Evolutionary conservation across 2,329 filamentous ascomycete species (phyloP).

Genomic region (Aspergillus tamarii): DNA sequence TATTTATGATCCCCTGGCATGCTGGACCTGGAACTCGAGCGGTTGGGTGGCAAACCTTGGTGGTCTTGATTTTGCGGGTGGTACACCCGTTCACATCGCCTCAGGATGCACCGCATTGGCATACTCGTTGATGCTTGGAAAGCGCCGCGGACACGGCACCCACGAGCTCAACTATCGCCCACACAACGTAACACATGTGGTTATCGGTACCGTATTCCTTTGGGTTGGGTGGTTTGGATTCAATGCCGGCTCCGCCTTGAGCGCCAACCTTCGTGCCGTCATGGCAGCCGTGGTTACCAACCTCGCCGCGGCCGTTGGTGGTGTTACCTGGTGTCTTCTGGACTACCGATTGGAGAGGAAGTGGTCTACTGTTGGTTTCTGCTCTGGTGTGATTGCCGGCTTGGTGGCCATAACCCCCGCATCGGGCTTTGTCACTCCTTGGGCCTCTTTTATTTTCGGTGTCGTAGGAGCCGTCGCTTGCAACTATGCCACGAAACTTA

Average conservation of each 20-base stretch:
- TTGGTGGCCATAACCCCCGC: constrained; percentile 87
- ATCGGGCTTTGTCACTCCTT: constrained; percentile 82
- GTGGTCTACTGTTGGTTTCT: constrained; percentile 93
- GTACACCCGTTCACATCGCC: constrained; percentile 86
- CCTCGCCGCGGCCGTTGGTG: constrained; percentile 78
- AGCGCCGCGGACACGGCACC: constrained; percentile 80
- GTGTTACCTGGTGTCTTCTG: constrained; percentile 85
- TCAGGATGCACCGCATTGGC: constrained; percentile 82
- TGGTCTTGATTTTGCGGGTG: constrained; percentile 85
- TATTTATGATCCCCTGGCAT: constrained; percentile 90
- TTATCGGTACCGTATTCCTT: constrained; percentile 88
- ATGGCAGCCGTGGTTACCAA: constrained; percentile 89
- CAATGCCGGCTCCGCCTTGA: constrained; percentile 82
- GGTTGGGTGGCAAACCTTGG: constrained; percentile 82
- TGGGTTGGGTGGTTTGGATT: constrained; percentile 98
- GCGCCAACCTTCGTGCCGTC: constrained; percentile 80
- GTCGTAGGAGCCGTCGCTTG: constrained; percentile 74
- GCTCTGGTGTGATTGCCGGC: constrained; percentile 84
- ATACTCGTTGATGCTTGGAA: constrained; percentile 90
- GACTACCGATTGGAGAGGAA: constrained; percentile 88
- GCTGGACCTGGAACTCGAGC: constrained; percentile 88
- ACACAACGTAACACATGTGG: constrained; percentile 90
- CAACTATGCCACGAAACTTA: constrained; percentile 90
- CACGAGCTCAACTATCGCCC: constrained; percentile 89
- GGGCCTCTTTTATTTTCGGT: constrained; percentile 81